Conservation (phyloP, 2,329 filamentous ascomycete genomes). For the Phyllosticta citrichinensis region DNA sequence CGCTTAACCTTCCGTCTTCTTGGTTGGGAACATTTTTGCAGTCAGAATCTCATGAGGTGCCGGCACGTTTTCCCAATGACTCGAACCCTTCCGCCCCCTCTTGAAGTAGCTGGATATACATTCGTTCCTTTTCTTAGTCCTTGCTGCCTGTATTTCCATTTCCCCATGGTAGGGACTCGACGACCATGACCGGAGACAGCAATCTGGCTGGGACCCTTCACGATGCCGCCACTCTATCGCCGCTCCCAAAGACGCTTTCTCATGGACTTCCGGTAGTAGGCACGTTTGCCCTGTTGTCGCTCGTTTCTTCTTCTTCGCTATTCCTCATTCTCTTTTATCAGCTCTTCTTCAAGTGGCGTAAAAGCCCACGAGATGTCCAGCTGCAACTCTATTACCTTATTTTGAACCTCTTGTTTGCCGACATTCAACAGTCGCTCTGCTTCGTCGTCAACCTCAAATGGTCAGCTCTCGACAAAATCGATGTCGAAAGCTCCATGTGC, state of each 20-base stretch:
- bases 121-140: not conserved
- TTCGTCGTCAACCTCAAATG: slow-evolving; percentile 55
- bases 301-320: slow-evolving; percentile 34
- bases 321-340: slow-evolving; percentile 37
- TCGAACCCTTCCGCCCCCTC: not conserved
- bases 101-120: not conserved
- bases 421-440: slow-evolving; percentile 54
- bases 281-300: slow-evolving; percentile 37
- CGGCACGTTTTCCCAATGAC: not conserved
- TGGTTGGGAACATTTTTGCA: not conserved
- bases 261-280: slow-evolving; percentile 38
- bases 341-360: slow-evolving; percentile 29
- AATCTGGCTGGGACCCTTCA: not conserved
- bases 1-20: not conserved
- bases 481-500: slow-evolving; percentile 46
- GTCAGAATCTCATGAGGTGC: not conserved
- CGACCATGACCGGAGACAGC: not conserved
- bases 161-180: not conserved
- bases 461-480: slow-evolving; percentile 44
- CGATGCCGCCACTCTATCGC: slow-evolving; percentile 20
- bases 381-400: slow-evolving; percentile 63
- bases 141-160: not conserved
- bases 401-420: slow-evolving; percentile 58
- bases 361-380: slow-evolving; percentile 26
- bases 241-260: slow-evolving; percentile 24